These are phyloP conservation scores for Tricholoma terreum DNA, from an alignment of 768 basidiomycete genomes.

Conservation along the genomic window DNA sequence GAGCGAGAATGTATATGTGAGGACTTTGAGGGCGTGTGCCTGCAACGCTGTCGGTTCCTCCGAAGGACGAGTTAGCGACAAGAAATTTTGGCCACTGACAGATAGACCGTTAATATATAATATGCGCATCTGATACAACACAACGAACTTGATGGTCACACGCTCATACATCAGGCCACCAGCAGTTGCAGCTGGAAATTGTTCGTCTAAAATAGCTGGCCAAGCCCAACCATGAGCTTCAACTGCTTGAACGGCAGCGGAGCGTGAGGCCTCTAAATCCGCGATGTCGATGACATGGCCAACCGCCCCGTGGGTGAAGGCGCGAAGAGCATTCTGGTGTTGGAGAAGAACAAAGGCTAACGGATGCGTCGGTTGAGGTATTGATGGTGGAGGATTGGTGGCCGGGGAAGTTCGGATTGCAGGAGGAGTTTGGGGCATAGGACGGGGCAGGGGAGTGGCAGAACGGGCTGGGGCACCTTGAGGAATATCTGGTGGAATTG, in stretches of 20 bases:
- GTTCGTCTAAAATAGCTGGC: constrained; percentile 48
- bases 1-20: constrained; percentile 55
- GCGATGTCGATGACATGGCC: neutral
- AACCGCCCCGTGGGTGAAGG: constrained; percentile 22
- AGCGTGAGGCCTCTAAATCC: constrained; percentile 17
- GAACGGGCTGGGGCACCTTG: constrained; percentile 13
- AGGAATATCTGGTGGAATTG: constrained; percentile 42
- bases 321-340: constrained; percentile 43
- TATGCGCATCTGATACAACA: neutral
- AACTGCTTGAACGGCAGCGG: constrained; percentile 31
- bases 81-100: constrained; percentile 49
- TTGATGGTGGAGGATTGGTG: neutral
- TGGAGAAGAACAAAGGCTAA: constrained; percentile 38
- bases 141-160: constrained; percentile 38
- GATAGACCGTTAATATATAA: constrained; percentile 8
- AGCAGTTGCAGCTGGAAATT: constrained; percentile 37
- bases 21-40: constrained; percentile 59
- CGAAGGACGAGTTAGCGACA: constrained; percentile 45
- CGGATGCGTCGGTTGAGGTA: constrained; percentile 10
- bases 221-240: constrained; percentile 44
- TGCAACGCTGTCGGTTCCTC: constrained; percentile 56
- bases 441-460: neutral
- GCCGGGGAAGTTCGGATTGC: constrained; percentile 2
- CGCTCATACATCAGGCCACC: constrained; percentile 43
- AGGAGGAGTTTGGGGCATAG: constrained; percentile 4